Conservation (phyloP, 768 basidiomycete species). For the Lyophyllum semitale region DNA sequence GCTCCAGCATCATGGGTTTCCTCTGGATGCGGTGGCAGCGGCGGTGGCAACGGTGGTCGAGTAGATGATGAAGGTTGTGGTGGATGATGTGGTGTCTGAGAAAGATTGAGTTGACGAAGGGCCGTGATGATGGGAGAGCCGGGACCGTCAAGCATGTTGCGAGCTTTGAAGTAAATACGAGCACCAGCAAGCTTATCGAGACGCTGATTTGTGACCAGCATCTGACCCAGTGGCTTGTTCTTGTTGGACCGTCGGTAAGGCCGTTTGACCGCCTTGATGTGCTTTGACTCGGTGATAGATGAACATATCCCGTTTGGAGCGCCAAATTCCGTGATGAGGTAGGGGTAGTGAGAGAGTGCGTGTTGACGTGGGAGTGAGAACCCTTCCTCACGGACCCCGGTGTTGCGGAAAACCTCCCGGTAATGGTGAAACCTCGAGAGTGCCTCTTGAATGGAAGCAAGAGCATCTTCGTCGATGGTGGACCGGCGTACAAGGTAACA, state of each 20-base stretch:
- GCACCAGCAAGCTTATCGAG: too few relatives aligned
- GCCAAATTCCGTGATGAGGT: conserved; percentile 22
- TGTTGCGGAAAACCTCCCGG: conserved; percentile 4
- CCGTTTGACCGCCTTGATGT: too few relatives aligned
- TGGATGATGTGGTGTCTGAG: too few relatives aligned
- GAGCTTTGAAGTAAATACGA: conserved; percentile 15
- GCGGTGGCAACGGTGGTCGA: not conserved
- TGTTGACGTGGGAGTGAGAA: conserved; percentile 22
- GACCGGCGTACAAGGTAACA: too few relatives aligned
- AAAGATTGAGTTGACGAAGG: not conserved
- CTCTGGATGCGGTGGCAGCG: not conserved
- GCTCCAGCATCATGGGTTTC: conserved; percentile 2
- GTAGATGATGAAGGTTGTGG: not conserved
- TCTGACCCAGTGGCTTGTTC: conserved; percentile 22
- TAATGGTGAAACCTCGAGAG: conserved; percentile 15
- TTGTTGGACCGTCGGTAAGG: too few relatives aligned
- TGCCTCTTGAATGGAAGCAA: too few relatives aligned
- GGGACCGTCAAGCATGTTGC: conserved; percentile 21
- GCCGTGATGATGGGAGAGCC: too few relatives aligned
- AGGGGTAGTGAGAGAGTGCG: conserved; percentile 14
- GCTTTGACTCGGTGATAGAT: too few relatives aligned
- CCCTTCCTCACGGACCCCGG: conserved; percentile 6
- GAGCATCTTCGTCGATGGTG: too few relatives aligned
- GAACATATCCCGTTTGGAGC: too few relatives aligned
- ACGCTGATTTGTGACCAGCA: conserved; percentile 29